Evolutionary conservation across 106 monocot species (phyloP).

Genomic region (Allium sativum): DNA sequence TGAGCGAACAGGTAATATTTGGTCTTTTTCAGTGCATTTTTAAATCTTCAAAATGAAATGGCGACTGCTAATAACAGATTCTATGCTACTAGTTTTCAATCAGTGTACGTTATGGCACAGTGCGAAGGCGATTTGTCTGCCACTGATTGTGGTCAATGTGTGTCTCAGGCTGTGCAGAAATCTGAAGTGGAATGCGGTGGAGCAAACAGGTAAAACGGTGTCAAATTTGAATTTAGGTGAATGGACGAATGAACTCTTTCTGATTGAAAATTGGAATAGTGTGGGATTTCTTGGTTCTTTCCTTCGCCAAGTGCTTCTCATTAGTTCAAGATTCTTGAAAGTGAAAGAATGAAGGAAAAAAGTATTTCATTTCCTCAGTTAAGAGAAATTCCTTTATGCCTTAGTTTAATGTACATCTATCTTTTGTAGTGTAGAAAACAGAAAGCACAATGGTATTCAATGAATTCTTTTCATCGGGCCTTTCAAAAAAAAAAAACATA

Average conservation of each 20-base stretch:
- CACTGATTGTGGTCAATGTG: slow-evolving; percentile 69
- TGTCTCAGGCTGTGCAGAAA: slow-evolving; percentile 78
- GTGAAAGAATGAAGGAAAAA: too few relatives aligned
- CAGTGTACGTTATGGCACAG: slow-evolving; percentile 88
- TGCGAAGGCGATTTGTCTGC: slow-evolving; percentile 85
- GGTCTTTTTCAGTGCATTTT: slow-evolving; percentile 36
- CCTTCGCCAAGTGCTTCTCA: slow-evolving; percentile 2
- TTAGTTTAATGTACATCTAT: too few relatives aligned
- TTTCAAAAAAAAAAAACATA: too few relatives aligned
- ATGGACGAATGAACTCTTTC: background rate
- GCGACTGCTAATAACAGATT: slow-evolving; percentile 36
- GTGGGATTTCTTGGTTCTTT: slow-evolving; percentile 4
- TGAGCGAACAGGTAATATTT: slow-evolving; percentile 20
- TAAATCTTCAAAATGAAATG: slow-evolving; percentile 56
- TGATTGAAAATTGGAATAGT: background rate
- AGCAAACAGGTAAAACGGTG: slow-evolving; percentile 36
- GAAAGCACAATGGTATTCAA: too few relatives aligned
- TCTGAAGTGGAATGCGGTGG: slow-evolving; percentile 91
- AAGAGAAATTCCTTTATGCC: too few relatives aligned
- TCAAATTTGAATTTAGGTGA: slow-evolving; percentile 4
- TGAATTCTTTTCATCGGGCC: too few relatives aligned
- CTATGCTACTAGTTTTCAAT: slow-evolving; percentile 65
- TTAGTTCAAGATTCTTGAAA: too few relatives aligned
- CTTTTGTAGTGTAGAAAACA: too few relatives aligned
- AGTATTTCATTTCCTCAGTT: too few relatives aligned